A percentile compares a stretch with the other conserved stretches of the same genome.
Conservation (phyloP, 345 rosid species). For the Clausena lansium region DNA sequence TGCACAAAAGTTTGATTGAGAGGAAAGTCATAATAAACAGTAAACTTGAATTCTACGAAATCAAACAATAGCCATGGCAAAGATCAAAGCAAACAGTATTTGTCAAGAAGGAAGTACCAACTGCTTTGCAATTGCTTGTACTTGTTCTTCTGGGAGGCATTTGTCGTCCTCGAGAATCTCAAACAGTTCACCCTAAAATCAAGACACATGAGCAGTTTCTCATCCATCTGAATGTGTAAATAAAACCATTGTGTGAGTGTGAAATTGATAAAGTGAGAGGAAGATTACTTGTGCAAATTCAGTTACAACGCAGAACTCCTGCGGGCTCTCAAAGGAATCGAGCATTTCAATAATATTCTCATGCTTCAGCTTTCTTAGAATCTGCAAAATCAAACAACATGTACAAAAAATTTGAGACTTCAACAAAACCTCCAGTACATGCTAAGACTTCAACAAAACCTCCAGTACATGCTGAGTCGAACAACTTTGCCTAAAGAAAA, state of each 20-base stretch:
- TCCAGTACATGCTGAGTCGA: not conserved
- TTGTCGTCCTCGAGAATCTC: conserved; percentile 98
- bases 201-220: conserved; percentile 9
- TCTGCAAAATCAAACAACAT: conserved; percentile 43
- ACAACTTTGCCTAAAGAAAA: not conserved
- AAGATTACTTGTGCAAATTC: conserved; percentile 86
- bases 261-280: conserved; percentile 5
- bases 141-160: conserved; percentile 96
- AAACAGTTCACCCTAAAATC: conserved; percentile 84
- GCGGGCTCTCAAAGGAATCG: conserved; percentile 90
- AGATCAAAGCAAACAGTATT: conserved; percentile 4
- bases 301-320: conserved; percentile 96
- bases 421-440: not conserved
- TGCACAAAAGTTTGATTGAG: conserved; percentile 1
- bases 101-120: conserved; percentile 47
- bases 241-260: not conserved
- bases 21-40: not conserved
- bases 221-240: not conserved
- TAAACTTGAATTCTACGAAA: conserved; percentile 7
- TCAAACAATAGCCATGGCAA: not conserved
- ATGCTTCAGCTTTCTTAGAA: conserved; percentile 90
- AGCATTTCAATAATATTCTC: conserved; percentile 94
- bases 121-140: conserved; percentile 98
- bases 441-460: not conserved
- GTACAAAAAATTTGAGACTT: not conserved